Percentiles rank a stretch among this genome's conserved stretches.
Evolutionary conservation across 306 rosid species (phyloP).

Genomic region (Parietaria judaica): DNA sequence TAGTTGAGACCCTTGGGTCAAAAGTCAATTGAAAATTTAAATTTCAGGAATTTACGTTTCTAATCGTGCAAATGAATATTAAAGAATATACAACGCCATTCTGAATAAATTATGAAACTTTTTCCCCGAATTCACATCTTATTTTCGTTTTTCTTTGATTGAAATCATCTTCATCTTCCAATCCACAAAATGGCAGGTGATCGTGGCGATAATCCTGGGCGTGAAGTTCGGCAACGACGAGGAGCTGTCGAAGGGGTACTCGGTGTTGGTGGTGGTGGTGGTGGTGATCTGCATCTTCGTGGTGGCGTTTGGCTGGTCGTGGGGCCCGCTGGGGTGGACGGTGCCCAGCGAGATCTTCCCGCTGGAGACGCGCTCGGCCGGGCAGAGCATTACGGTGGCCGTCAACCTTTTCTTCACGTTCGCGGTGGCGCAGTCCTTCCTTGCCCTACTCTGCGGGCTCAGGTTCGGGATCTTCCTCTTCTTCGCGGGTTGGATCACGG

Average conservation of each 20-base stretch:
- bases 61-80: too few species aligned
- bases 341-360: constrained; percentile 69
- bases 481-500: constrained; percentile 55
- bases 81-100: too few species aligned
- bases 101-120: too few species aligned
- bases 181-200: constrained; percentile 23
- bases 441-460: constrained; percentile 40
- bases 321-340: constrained; percentile 81
- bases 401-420: constrained; percentile 60
- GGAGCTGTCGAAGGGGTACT: constrained; percentile 43
- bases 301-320: constrained; percentile 68
- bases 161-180: too few species aligned
- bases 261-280: constrained; percentile 70
- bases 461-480: constrained; percentile 60
- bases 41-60: too few species aligned
- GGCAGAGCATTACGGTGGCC: constrained; percentile 62
- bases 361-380: constrained; percentile 56
- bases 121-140: too few species aligned
- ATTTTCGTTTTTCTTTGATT: too few species aligned
- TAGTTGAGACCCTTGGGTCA: too few species aligned
- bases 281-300: constrained; percentile 70
- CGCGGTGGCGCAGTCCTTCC: constrained; percentile 50
- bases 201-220: constrained; percentile 63
- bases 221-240: constrained; percentile 52
- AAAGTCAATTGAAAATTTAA: too few species aligned